A percentile compares a stretch with the other conserved stretches of the same genome.
Conservation (phyloP, 1,139 yeast species). For the Kodamaea fungicola region DNA sequence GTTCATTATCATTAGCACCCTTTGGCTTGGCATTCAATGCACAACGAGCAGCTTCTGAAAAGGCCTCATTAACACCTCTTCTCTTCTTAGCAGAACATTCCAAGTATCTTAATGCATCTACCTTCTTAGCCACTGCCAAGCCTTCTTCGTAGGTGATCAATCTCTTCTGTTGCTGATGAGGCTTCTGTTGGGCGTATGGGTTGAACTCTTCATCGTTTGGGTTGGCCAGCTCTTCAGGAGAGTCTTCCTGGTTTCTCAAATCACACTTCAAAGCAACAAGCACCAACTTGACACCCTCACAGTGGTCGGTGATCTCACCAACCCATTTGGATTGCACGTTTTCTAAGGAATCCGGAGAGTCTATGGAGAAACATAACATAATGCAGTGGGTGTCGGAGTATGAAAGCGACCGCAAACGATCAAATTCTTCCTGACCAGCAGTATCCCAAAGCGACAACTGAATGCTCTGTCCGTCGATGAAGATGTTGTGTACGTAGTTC, state of each 20-base stretch:
- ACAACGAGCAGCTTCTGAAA: constrained; percentile 95
- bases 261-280: constrained; percentile 94
- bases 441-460: constrained; percentile 97
- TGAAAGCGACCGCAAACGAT: constrained; percentile 81
- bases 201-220: constrained; percentile 32
- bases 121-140: constrained; percentile 76
- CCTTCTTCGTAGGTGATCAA: constrained; percentile 82
- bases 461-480: constrained; percentile 90
- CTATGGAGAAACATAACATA: constrained; percentile 93
- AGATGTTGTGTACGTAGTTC: constrained; percentile 95
- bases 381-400: constrained; percentile 96
- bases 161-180: constrained; percentile 37
- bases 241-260: constrained; percentile 52
- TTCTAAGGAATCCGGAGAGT: constrained; percentile 89
- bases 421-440: constrained; percentile 98
- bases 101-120: constrained; percentile 80
- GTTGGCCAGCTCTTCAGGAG: constrained; percentile 24
- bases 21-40: constrained; percentile 88
- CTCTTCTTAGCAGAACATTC: constrained; percentile 94
- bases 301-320: constrained; percentile 92
- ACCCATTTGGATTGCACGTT: constrained; percentile 94
- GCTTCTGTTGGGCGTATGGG: constrained; percentile 19
- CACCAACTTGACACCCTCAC: constrained; percentile 93
- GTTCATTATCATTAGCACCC: constrained; percentile 58
- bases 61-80: constrained; percentile 94